phyloP scores from a whole-genome alignment of 768 basidiomycete species.

The Boletus pseudopeckii region DNA sequence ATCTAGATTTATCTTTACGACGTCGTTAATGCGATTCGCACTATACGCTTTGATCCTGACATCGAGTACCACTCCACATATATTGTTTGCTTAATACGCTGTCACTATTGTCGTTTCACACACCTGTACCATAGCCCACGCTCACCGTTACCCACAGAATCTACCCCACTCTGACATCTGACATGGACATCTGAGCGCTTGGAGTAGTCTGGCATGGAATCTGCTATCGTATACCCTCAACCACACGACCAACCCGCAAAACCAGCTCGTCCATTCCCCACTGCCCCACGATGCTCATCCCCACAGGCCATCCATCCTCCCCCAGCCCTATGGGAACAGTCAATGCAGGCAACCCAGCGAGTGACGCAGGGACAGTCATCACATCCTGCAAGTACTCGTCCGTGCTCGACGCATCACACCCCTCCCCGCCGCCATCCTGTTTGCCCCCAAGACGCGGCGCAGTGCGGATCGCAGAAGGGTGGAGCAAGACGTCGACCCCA shows the following conservation, averaged over 20 bases:
- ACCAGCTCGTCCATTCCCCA: slow-evolving; percentile 77
- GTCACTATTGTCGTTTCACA: slow-evolving; percentile 8
- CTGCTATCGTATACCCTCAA: slow-evolving; percentile 32
- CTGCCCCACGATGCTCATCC: slow-evolving; percentile 79
- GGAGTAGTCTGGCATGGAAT: neutral
- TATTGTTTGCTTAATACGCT: slow-evolving; percentile 15
- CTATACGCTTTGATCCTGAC: neutral
- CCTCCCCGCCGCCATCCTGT: slow-evolving; percentile 1
- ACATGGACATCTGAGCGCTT: neutral
- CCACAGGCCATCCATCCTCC: slow-evolving; percentile 74
- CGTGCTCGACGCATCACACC: slow-evolving; percentile 26
- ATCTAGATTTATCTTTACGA: slow-evolving; percentile 17
- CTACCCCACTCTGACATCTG: slow-evolving; percentile 21
- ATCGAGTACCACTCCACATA: slow-evolving; percentile 7
- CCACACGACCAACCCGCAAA: slow-evolving; percentile 47
- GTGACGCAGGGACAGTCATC: slow-evolving; percentile 85
- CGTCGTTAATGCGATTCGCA: slow-evolving; percentile 12
- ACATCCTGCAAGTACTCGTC: slow-evolving; percentile 86
- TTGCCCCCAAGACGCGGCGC: slow-evolving; percentile 56
- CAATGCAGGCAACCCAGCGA: slow-evolving; percentile 85
- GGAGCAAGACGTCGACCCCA: slow-evolving; percentile 77
- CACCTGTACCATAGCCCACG: slow-evolving; percentile 21
- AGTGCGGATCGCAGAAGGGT: slow-evolving; percentile 83
- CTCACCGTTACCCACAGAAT: slow-evolving; percentile 22
- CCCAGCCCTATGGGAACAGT: slow-evolving; percentile 57